Conservation (phyloP, 805 yeast genomes). For the Yarrowia sp. region DNA sequence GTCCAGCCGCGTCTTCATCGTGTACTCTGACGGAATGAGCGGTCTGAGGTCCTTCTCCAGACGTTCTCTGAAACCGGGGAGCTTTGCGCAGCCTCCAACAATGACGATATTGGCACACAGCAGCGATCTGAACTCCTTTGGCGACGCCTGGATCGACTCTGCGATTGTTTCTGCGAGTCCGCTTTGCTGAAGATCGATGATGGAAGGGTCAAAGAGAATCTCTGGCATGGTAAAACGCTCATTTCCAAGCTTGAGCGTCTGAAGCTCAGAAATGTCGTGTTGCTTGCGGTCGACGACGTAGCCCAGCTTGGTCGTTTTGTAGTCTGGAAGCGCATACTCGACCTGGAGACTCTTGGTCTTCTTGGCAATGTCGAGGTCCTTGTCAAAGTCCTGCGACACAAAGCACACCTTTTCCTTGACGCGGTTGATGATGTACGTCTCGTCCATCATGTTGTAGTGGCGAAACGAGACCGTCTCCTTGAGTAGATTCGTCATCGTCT, state of each 20-base stretch:
- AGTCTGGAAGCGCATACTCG: constrained; percentile 85
- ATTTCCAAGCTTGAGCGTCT: constrained; percentile 66
- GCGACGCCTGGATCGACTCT: constrained; percentile 65
- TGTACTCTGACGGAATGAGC: constrained; percentile 39
- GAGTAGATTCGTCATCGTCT: constrained; percentile 74
- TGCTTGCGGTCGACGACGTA: constrained; percentile 44
- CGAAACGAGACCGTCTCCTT: constrained; percentile 84
- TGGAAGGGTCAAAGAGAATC: constrained; percentile 78
- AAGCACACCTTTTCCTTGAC: constrained; percentile 78
- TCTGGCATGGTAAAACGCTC: constrained; percentile 91
- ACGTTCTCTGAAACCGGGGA: constrained; percentile 64
- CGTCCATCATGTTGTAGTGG: constrained; percentile 91
- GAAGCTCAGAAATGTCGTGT: constrained; percentile 43
- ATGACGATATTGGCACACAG: constrained; percentile 74
- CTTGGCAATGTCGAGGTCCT: constrained; percentile 46
- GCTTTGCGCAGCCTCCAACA: constrained; percentile 76
- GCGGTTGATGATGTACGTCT: constrained; percentile 75
- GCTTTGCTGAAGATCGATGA: constrained; percentile 70
- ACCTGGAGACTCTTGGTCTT: constrained; percentile 42
- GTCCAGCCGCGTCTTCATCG: constrained; percentile 37
- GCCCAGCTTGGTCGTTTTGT: constrained; percentile 75
- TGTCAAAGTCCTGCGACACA: constrained; percentile 59
- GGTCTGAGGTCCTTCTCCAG: constrained; percentile 42
- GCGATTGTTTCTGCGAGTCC: constrained; percentile 72
- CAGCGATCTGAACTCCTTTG: constrained; percentile 67